Conservation (phyloP, 441 rosid species). For the Sinapis alba region DNA sequence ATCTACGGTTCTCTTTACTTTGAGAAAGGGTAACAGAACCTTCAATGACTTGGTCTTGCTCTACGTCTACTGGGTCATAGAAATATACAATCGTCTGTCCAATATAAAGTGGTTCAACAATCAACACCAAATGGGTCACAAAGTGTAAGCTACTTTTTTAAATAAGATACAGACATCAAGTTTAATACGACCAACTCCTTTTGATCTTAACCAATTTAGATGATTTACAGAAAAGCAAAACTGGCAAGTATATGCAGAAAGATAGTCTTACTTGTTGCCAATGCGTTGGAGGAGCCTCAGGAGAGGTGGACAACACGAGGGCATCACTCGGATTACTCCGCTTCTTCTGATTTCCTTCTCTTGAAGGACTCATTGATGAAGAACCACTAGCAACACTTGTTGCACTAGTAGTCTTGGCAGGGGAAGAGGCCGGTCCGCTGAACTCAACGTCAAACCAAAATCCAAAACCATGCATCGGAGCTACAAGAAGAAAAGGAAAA, state of each 20-base stretch:
- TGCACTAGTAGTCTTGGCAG: slow-evolving; percentile 41
- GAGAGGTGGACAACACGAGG: slow-evolving; percentile 87
- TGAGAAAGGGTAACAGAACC: slow-evolving; percentile 84
- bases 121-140: slow-evolving; percentile 12
- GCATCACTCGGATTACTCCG: slow-evolving; percentile 71
- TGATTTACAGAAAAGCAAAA: slow-evolving; percentile 2
- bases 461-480: slow-evolving; percentile 96
- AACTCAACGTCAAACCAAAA: slow-evolving; percentile 99
- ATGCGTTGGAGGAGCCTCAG: slow-evolving; percentile 94
- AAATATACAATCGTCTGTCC: slow-evolving; percentile 94
- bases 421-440: slow-evolving; percentile 51
- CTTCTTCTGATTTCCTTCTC: slow-evolving; percentile 68
- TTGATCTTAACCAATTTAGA: slow-evolving; percentile 1
- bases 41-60: slow-evolving; percentile 88
- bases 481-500: slow-evolving; percentile 44
- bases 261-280: slow-evolving; percentile 86
- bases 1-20: slow-evolving; percentile 87
- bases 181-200: background rate
- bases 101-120: slow-evolving; percentile 27
- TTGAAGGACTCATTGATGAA: slow-evolving; percentile 44
- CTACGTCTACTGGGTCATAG: slow-evolving; percentile 88
- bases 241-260: slow-evolving; percentile 1
- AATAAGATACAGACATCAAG: background rate
- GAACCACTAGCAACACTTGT: slow-evolving; percentile 39
- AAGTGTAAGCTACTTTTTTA: slow-evolving; percentile 1